Conservation (phyloP, 345 rosid genomes). For the Bretschneidera sinensis region DNA sequence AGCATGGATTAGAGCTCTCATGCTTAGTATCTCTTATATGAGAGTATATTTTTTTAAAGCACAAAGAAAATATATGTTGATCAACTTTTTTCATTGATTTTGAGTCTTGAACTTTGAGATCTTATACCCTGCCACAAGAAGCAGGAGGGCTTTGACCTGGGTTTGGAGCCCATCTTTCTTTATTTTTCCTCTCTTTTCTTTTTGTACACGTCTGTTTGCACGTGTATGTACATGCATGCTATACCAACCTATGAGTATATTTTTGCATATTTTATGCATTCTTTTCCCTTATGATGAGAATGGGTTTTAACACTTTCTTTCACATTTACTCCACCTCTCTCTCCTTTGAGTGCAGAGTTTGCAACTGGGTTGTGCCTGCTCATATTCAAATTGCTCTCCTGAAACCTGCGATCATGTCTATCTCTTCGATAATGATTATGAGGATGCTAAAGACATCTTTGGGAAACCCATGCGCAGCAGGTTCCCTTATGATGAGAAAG, state of each 20-base stretch:
- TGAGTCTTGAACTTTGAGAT: neutral
- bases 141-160: neutral
- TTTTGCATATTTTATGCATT: neutral
- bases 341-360: conserved; percentile 40
- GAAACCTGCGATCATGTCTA: conserved; percentile 83
- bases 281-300: conserved; percentile 6
- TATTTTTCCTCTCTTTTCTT: neutral
- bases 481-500: conserved; percentile 79
- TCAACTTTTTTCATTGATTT: too few species aligned
- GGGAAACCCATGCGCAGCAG: conserved; percentile 73
- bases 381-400: conserved; percentile 53
- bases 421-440: conserved; percentile 85
- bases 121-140: neutral
- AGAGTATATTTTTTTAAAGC: too few species aligned
- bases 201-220: too few species aligned
- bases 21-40: too few species aligned
- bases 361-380: conserved; percentile 73
- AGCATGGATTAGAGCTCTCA: too few species aligned
- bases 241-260: neutral
- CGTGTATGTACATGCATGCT: neutral
- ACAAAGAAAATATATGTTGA: too few species aligned
- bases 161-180: neutral
- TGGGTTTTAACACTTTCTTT: neutral
- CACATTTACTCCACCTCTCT: conserved; percentile 6
- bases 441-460: conserved; percentile 80